Base-by-base conservation (phyloP, 345 rosid species). In the Geranium rotundifolium region DNA sequence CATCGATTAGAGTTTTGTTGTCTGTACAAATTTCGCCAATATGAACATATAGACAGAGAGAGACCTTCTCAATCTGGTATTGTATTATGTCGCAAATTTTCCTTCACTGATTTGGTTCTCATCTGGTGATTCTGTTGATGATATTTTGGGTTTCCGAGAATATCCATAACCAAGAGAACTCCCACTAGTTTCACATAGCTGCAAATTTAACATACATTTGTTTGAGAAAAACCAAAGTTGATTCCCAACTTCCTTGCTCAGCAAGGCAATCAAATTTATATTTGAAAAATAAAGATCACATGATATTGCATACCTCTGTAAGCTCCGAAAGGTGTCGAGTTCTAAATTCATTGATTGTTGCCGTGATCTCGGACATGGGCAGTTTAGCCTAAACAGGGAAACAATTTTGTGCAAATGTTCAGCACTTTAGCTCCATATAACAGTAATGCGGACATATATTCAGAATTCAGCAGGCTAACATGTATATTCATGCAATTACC, bases 121-220 rank as follows among this genome's bases (percentile, higher is more conserved):
- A 17, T 89, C 97, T 17, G 87, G 73, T 56, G 87, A 71, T 71
- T 92, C 98, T 0, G 81, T 60, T 19, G 68, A 46, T 68, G 57
- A 81, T 59, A 63, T 37, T 78, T 83, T 93, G 23, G 97, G 77
- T 72, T 79, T 88, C 54, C 96, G 76, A 16, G 97, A 82, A 81
- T 75, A 89, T 68, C 99, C 99, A 60, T 93, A 93, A 13, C 99
- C 99, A 59, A 84, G 91, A 30, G 97, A 93, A 71, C 95, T 93
- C 66, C 99, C 99, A 19, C 79, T 92, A 23, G 91, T 71, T 81
- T 92, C 80, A 65, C 85, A 81, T 52, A 92, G 82, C 98, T 92
- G 89, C 77, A 5, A 34, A 4, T 54, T 59, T 16, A 23, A 20
- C 6, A 19, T 59, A 15, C 19, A 29, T 5, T 18, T 13, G 15